Base-by-base conservation (phyloP, 306 rosid species). In the Erythrophleum fordii region DNA sequence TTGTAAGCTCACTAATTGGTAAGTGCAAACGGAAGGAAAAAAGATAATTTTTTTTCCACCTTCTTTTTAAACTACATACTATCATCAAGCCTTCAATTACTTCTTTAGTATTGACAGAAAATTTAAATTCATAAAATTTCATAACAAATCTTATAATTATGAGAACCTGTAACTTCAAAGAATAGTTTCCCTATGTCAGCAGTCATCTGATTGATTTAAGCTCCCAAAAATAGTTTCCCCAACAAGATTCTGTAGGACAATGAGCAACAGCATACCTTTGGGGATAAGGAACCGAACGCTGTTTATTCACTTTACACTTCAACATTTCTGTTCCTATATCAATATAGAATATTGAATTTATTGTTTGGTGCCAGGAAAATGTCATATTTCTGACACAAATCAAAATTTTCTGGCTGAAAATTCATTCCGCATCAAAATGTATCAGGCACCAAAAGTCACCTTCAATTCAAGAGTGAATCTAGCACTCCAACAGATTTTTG, bases 401-500 rank as follows among this genome's bases (percentile, higher is more conserved):
- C 59, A 52, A 23, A 4, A 58, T 11, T 60, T 28, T 60, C n/a
- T 60, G 0, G 17, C 67, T 60, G 67, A 1, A 26, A 60, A 60
- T 28, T 60, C 20, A 58, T 58, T 25, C 35, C 65, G 25, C 35
- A 25, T 58, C 16, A 58, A 25, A 23, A 58, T 23, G 65, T 25
- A 23, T 58, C 35, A 58, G 34, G 65, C 35, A 58, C 39, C 67
- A 28, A 5, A 26, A 60, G 34, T 4, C 75, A 58, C 77, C 62
- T 81, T 59, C 34, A 88, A 53, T 20, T 68, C 69, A 79, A 42
- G 49, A 66, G 16, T 49, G 18, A 76, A 78, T 79, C 85, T 91
- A 95, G 67, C 92, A 90, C 52, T 91, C 95, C 18, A 89, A 60
- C 62, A 93, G 52, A 85, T 68, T 85, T 75, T 80, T 87, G 28